Evolutionary conservation across 1,139 yeast genomes (phyloP).

Genomic region (Suhomyces chickasaworum): DNA sequence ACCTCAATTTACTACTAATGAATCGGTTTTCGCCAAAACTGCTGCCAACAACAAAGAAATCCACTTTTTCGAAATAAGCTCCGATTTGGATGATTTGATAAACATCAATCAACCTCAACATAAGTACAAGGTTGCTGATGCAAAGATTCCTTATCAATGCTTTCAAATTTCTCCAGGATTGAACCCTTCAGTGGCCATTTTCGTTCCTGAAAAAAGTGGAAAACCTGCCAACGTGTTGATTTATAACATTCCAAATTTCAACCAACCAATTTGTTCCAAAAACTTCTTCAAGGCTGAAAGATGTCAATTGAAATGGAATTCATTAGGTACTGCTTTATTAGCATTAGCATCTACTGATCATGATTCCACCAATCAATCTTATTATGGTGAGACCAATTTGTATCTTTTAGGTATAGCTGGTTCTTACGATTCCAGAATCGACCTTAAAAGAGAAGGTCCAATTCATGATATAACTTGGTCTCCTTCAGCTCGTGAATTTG

Average conservation of each 20-base stretch:
- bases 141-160: conserved; percentile 54
- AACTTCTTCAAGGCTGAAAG: conserved; percentile 94
- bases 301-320: conserved; percentile 91
- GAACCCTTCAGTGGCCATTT: conserved; percentile 89
- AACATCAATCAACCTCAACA: conserved; percentile 57
- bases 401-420: conserved; percentile 92
- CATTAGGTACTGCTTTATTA: conserved; percentile 88
- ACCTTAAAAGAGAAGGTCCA: conserved; percentile 90
- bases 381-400: conserved; percentile 94
- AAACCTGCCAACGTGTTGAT: conserved; percentile 88
- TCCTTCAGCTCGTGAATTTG: conserved; percentile 94
- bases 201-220: conserved; percentile 80
- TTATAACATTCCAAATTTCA: conserved; percentile 73
- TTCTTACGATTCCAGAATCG: conserved; percentile 84
- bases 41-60: conserved; percentile 60
- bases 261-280: conserved; percentile 81
- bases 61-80: conserved; percentile 64
- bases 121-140: conserved; percentile 63
- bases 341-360: conserved; percentile 96
- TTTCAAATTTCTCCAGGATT: conserved; percentile 80
- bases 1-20: conserved; percentile 84
- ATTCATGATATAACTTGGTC: conserved; percentile 98
- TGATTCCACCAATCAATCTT: conserved; percentile 89
- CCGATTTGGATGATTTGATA: conserved; percentile 43
- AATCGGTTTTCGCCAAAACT: conserved; percentile 66